Conservation (phyloP, 495 filamentous ascomycete species). For the Annulohypoxylon stygium region DNA sequence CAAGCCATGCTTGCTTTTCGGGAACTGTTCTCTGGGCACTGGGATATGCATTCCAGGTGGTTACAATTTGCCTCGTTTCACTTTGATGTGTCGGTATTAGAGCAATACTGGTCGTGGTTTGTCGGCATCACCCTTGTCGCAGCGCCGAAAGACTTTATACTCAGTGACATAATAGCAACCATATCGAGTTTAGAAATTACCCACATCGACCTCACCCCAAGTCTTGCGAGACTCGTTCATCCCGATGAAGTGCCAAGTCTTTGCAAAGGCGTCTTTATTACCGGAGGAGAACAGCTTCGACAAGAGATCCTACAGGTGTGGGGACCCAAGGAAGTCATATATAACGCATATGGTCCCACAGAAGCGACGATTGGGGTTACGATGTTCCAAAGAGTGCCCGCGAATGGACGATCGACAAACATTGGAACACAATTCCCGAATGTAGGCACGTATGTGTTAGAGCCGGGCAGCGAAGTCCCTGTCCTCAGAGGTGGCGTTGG, state of each 20-base stretch:
- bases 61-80: constrained; percentile 91
- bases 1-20: constrained; percentile 83
- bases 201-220: constrained; percentile 85
- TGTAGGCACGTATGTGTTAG: constrained; percentile 83
- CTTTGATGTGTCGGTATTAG: constrained; percentile 88
- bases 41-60: constrained; percentile 78
- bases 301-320: constrained; percentile 79
- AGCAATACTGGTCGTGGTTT: constrained; percentile 92
- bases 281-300: constrained; percentile 77
- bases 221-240: constrained; percentile 69
- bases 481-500: constrained; percentile 84
- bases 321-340: constrained; percentile 74
- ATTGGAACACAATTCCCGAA: constrained; percentile 88
- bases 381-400: constrained; percentile 78
- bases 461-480: constrained; percentile 73
- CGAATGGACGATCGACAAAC: constrained; percentile 81
- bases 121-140: constrained; percentile 84
- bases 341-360: constrained; percentile 86
- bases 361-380: constrained; percentile 91
- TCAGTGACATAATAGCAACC: constrained; percentile 78
- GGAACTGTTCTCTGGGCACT: constrained; percentile 74
- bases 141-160: constrained; percentile 80
- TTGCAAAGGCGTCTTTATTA: constrained; percentile 79
- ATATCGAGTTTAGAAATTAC: constrained; percentile 81
- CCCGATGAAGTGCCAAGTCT: constrained; percentile 77